Evolutionary conservation across 495 filamentous ascomycete species (phyloP).

Genomic region (Penicillium pancosmium): DNA sequence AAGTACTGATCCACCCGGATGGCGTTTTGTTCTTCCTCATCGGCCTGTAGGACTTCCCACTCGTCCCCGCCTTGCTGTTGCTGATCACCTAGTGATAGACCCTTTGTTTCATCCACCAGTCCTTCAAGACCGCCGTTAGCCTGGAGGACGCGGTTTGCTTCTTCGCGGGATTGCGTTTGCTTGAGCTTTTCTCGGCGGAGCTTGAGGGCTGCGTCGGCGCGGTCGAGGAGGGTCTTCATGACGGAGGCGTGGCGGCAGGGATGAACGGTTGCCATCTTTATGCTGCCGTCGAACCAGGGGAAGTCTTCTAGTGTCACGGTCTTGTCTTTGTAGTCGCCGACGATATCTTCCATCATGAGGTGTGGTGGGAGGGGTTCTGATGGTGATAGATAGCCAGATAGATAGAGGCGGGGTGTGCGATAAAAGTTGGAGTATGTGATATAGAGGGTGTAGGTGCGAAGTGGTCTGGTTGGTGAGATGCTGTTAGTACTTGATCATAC

Average conservation of each 20-base stretch:
- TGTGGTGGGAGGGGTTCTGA: slow-evolving; percentile 84
- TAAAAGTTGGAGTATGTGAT: slow-evolving; percentile 97
- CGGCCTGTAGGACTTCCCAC: slow-evolving; percentile 78
- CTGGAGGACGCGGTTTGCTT: slow-evolving; percentile 30
- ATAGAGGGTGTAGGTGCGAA: slow-evolving; percentile 95
- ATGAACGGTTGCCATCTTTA: slow-evolving; percentile 96
- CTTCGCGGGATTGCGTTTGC: slow-evolving; percentile 47
- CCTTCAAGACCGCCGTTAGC: slow-evolving; percentile 65
- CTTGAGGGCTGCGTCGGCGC: slow-evolving; percentile 91
- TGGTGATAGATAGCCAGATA: slow-evolving; percentile 84
- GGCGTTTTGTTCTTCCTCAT: slow-evolving; percentile 78
- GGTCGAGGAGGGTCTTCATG: slow-evolving; percentile 97
- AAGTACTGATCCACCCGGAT: slow-evolving; percentile 97
- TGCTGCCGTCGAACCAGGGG: slow-evolving; percentile 76
- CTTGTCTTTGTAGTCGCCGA: slow-evolving; percentile 99
- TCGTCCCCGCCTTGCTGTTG: slow-evolving; percentile 71
- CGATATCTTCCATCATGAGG: slow-evolving; percentile 98
- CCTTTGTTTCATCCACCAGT: slow-evolving; percentile 61
- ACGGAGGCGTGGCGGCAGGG: slow-evolving; percentile 92
- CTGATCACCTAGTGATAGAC: slow-evolving; percentile 44
- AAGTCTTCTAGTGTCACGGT: slow-evolving; percentile 99
- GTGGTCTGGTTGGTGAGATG: slow-evolving; percentile 55
- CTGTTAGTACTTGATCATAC: background rate
- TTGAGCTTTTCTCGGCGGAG: slow-evolving; percentile 80
- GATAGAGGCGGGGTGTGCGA: slow-evolving; percentile 92